Evolutionary conservation across 139 green algal genomes (phyloP).

Genomic region (Closterium sp.): DNA sequence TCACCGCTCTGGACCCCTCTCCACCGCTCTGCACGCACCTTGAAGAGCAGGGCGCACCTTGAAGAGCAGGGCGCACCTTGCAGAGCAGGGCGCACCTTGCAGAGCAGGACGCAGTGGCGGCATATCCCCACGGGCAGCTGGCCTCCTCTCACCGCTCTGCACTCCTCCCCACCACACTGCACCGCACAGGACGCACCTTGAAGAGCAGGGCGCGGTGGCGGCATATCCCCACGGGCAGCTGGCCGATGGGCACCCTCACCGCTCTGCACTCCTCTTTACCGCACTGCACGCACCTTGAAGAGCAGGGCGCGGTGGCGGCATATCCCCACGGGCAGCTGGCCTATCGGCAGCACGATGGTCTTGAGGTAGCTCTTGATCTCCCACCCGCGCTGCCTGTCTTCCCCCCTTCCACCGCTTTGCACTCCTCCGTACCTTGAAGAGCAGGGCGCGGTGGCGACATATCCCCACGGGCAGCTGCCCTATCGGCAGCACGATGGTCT

Average conservation of each 20-base stretch:
- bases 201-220: slow-evolving; percentile 23
- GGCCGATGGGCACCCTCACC: slow-evolving; percentile 43
- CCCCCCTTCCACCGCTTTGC: too few species aligned
- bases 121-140: too few species aligned
- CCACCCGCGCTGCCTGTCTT: too few species aligned
- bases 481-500: slow-evolving; percentile 23
- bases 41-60: too few species aligned
- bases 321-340: too few species aligned
- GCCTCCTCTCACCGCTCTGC: not conserved
- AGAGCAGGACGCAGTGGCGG: too few species aligned
- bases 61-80: too few species aligned
- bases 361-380: too few species aligned
- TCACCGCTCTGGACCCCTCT: not conserved
- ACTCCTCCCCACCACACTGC: not conserved
- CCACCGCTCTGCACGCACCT: too few species aligned
- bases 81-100: too few species aligned
- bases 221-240: slow-evolving; percentile 33
- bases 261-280: too few species aligned
- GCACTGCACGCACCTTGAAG: slow-evolving; percentile 26
- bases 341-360: too few species aligned
- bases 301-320: slow-evolving; percentile 28
- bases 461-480: slow-evolving; percentile 31
- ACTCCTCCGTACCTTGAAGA: slow-evolving; percentile 54
- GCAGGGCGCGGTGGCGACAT: slow-evolving; percentile 46
- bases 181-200: not conserved